Evolutionary conservation across 1,284 basidiomycete genomes (phyloP).

Genomic region (Melampsora americana): DNA sequence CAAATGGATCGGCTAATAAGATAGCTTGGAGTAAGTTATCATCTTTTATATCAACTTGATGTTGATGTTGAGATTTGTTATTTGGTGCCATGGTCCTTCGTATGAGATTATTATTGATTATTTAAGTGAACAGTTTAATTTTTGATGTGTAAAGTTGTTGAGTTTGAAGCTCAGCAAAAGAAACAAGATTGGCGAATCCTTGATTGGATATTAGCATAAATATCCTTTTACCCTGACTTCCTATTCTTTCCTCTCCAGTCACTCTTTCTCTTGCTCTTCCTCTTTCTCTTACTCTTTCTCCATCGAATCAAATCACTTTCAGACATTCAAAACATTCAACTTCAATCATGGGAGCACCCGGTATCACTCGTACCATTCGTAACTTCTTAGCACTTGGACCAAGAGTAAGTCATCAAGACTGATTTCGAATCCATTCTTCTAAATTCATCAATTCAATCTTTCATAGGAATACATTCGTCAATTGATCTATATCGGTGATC

Average conservation of each 20-base stretch:
- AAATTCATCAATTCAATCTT: neutral
- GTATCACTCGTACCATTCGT: constrained; percentile 31
- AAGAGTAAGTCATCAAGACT: neutral
- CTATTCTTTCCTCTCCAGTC: neutral
- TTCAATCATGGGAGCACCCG: constrained; percentile 24
- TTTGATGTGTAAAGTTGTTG: neutral
- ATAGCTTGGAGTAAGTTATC: constrained; percentile 30
- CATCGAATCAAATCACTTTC: neutral
- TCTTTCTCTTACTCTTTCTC: neutral
- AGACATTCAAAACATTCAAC: no score
- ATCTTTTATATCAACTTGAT: constrained; percentile 28
- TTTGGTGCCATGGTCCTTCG: constrained; percentile 29
- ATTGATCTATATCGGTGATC: constrained; percentile 73
- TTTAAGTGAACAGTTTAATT: no score
- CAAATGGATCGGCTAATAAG: constrained; percentile 35
- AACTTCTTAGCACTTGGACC: constrained; percentile 41
- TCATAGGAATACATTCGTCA: constrained; percentile 46
- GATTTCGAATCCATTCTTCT: neutral
- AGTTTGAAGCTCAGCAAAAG: neutral
- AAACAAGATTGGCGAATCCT: neutral
- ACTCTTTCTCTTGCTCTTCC: neutral
- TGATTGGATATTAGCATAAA: constrained; percentile 6
- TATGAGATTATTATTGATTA: neutral
- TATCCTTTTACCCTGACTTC: neutral
- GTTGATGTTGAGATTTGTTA: neutral